These are phyloP conservation scores for Wallacemonas sp. DNA, from an alignment of 208 protist species.

Conservation along the genomic window DNA sequence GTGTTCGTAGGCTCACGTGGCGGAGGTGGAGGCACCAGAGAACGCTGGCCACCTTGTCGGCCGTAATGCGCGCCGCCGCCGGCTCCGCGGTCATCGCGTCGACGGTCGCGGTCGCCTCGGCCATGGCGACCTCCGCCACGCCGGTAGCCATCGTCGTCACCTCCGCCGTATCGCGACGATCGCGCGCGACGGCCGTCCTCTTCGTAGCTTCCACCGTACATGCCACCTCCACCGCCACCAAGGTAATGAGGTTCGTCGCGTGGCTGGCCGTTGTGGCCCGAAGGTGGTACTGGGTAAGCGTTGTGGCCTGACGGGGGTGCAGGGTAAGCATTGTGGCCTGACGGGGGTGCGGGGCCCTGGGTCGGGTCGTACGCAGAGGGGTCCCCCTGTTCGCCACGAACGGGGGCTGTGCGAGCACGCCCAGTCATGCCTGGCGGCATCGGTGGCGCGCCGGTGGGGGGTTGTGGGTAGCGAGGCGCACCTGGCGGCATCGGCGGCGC, in stretches of 20 bases:
- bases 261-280: too few relatives aligned
- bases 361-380: conserved; percentile 2
- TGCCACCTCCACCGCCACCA: background rate
- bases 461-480: conserved; percentile 6
- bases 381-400: background rate
- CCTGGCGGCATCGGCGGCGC: conserved; percentile 23
- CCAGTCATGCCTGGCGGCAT: conserved; percentile 35
- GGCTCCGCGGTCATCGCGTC: background rate
- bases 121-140: background rate
- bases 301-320: background rate
- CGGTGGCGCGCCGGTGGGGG: conserved; percentile 12
- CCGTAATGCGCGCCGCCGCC: conserved; percentile 10
- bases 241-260: background rate
- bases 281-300: too few relatives aligned
- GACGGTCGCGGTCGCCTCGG: conserved; percentile 13
- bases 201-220: background rate
- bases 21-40: conserved; percentile 4
- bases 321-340: background rate
- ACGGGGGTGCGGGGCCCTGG: background rate
- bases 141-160: background rate
- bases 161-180: background rate
- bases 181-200: conserved; percentile 8
- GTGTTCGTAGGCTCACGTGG: conserved; percentile 85
- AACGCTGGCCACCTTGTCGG: background rate
- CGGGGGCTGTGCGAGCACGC: background rate